Evolutionary conservation across 768 basidiomycete genomes (phyloP).

Genomic region (Lactifluus volemus): DNA sequence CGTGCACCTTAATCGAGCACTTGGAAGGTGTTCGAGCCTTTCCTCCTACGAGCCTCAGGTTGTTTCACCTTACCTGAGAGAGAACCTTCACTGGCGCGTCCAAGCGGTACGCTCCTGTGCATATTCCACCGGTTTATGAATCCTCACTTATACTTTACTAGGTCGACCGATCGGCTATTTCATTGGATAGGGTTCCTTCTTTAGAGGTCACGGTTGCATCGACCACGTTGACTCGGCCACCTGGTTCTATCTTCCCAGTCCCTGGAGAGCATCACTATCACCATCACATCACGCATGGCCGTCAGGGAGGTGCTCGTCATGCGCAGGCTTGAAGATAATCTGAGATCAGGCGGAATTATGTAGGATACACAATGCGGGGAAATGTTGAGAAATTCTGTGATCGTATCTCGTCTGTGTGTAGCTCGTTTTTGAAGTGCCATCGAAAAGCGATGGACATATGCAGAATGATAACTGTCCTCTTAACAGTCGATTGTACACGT

Average conservation of each 20-base stretch:
- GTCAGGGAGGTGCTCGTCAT: constrained; percentile 1
- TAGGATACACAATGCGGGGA: too few species aligned
- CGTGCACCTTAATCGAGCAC: constrained; percentile 34
- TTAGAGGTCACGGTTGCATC: constrained; percentile 9
- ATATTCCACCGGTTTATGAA: not conserved
- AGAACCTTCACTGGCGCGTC: constrained; percentile 36
- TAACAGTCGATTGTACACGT: too few species aligned
- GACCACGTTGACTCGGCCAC: not conserved
- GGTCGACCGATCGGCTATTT: constrained; percentile 2
- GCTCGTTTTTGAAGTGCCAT: too few species aligned
- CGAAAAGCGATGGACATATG: too few species aligned
- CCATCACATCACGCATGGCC: constrained; percentile 14
- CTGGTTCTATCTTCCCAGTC: constrained; percentile 6
- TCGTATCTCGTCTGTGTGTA: too few species aligned
- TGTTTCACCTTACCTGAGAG: constrained; percentile 34
- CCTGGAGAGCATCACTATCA: constrained; percentile 4
- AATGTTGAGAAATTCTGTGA: too few species aligned
- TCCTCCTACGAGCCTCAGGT: constrained; percentile 30
- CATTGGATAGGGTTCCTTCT: not conserved
- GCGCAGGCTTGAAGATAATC: not conserved
- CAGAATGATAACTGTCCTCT: too few species aligned
- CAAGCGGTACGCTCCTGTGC: constrained; percentile 28
- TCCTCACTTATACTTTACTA: not conserved
- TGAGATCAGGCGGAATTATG: not conserved
- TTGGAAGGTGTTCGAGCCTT: constrained; percentile 24